Percentiles rank a stretch among this genome's conserved stretches.
These are phyloP conservation scores for Daldinia childiae DNA, from an alignment of 495 filamentous ascomycete genomes.

Conservation along the genomic window DNA sequence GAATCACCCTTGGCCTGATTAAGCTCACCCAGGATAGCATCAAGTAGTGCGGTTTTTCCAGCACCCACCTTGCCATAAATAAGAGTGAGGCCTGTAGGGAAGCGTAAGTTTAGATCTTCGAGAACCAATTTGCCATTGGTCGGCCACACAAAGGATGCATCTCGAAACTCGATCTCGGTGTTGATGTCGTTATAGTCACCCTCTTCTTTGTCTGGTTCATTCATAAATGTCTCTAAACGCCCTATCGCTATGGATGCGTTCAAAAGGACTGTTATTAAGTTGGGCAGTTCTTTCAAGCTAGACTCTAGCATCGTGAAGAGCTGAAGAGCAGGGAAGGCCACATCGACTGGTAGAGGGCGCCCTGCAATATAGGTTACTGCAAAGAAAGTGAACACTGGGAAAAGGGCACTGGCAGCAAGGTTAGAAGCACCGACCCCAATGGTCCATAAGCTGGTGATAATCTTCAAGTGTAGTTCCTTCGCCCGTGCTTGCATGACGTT, in stretches of 20 bases:
- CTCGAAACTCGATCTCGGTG: constrained; percentile 60
- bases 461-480: constrained; percentile 69
- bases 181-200: constrained; percentile 27
- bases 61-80: constrained; percentile 76
- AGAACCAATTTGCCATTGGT: constrained; percentile 69
- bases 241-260: constrained; percentile 78
- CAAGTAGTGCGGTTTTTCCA: constrained; percentile 82
- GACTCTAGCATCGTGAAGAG: constrained; percentile 77
- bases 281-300: constrained; percentile 74
- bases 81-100: constrained; percentile 71
- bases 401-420: constrained; percentile 69
- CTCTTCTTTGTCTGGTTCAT: constrained; percentile 75
- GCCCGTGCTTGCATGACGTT: constrained; percentile 76
- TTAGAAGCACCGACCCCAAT: constrained; percentile 70
- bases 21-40: constrained; percentile 81
- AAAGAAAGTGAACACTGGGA: constrained; percentile 81
- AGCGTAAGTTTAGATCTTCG: constrained; percentile 66
- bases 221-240: constrained; percentile 86
- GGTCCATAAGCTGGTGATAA: constrained; percentile 70
- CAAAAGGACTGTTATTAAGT: constrained; percentile 73
- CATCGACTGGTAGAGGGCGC: constrained; percentile 71
- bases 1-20: constrained; percentile 70
- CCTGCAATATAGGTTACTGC: constrained; percentile 77
- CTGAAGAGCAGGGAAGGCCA: constrained; percentile 83
- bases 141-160: constrained; percentile 82